Conservation (phyloP, 2,329 filamentous ascomycete species). For the Pezicula radicicola region DNA sequence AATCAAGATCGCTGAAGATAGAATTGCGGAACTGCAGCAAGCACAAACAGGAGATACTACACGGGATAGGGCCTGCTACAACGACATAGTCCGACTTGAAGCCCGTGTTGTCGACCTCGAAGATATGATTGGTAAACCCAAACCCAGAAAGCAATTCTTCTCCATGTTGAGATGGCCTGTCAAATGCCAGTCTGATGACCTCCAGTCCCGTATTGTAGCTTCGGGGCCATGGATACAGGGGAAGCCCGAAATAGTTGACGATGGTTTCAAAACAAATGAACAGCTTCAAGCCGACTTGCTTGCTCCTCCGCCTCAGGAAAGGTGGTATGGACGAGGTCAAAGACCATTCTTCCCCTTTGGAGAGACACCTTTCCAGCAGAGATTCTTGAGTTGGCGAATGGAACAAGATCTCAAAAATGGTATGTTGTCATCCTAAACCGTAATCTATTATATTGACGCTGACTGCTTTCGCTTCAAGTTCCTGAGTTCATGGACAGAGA, state of each 20-base stretch:
- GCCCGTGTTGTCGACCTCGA: neutral
- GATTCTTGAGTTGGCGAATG: constrained; percentile 19
- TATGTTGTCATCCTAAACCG: neutral
- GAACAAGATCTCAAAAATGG: constrained; percentile 22
- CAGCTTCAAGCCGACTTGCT: neutral
- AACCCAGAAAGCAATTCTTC: constrained; percentile 16
- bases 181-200: constrained; percentile 12
- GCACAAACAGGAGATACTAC: neutral
- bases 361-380: constrained; percentile 23
- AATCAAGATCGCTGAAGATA: neutral
- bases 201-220: constrained; percentile 9
- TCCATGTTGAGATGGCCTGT: constrained; percentile 18
- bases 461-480: neutral
- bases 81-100: neutral
- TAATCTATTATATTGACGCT: no score
- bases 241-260: neutral
- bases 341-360: constrained; percentile 23
- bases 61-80: neutral
- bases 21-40: neutral
- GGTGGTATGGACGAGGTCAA: constrained; percentile 8
- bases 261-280: neutral
- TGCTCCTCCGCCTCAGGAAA: constrained; percentile 2
- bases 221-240: constrained; percentile 11
- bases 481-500: neutral
- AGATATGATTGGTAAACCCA: neutral